Conservation (phyloP, 2,329 filamentous ascomycete species). For the Verticillium zaregamsianum region DNA sequence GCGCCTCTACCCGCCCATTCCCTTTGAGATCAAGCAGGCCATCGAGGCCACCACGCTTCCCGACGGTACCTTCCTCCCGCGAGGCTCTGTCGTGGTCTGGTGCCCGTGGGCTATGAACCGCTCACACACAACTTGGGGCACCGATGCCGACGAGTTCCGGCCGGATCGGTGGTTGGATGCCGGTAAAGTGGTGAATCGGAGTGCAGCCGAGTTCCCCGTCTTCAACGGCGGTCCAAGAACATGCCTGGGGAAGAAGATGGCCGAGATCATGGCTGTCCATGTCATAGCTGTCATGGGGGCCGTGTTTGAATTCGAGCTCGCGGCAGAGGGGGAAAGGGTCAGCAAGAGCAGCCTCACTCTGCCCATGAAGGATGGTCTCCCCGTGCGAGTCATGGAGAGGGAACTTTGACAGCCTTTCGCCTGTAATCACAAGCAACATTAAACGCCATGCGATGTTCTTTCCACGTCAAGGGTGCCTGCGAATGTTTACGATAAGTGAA, state of each 20-base stretch:
- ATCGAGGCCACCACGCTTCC: constrained; percentile 48
- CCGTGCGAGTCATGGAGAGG: constrained; percentile 31
- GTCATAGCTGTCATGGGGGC: constrained; percentile 45
- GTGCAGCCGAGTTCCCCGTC: constrained; percentile 55
- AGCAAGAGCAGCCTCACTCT: constrained; percentile 60
- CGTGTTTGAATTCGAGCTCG: constrained; percentile 45
- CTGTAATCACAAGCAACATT: too few species aligned
- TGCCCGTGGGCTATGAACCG: constrained; percentile 62
- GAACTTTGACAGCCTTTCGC: not conserved
- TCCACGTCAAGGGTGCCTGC: too few species aligned
- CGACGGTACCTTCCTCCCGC: constrained; percentile 55
- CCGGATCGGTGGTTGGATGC: constrained; percentile 53
- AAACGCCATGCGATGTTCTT: too few species aligned
- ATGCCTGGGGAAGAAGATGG: constrained; percentile 62
- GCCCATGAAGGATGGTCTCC: constrained; percentile 59
- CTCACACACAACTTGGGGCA: constrained; percentile 51
- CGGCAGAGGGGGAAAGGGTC: constrained; percentile 41
- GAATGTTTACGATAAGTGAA: too few species aligned
- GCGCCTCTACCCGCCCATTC: constrained; percentile 59
- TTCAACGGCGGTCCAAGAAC: constrained; percentile 61
- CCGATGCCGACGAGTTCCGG: constrained; percentile 49
- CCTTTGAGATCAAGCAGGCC: constrained; percentile 62
- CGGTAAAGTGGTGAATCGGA: constrained; percentile 34
- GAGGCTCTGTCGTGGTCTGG: constrained; percentile 54
- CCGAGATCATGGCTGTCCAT: constrained; percentile 54